Percentiles rank a stretch among this genome's conserved stretches.
Conservation (phyloP, 139 green algal genomes). For the Chlorella sp. region DNA sequence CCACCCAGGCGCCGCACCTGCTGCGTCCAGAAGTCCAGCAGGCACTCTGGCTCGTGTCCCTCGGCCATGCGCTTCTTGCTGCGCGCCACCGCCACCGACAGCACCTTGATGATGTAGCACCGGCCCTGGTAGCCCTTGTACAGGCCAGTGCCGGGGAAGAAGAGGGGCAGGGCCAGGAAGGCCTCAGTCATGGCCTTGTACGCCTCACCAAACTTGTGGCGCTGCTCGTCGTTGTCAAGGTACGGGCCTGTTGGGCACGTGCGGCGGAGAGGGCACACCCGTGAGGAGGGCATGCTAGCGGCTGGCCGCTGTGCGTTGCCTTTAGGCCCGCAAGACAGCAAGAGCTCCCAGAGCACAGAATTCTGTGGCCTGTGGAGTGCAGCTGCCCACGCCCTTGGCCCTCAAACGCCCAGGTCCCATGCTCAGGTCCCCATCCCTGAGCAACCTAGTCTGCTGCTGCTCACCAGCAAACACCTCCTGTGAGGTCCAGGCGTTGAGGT, state of each 20-base stretch:
- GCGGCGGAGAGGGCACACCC: too few relatives aligned
- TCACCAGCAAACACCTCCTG: conserved; percentile 74
- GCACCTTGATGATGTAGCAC: conserved; percentile 30
- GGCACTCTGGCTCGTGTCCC: conserved; percentile 59
- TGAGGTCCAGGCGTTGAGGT: conserved; percentile 69
- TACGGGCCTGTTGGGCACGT: conserved; percentile 83
- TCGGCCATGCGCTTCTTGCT: conserved; percentile 50
- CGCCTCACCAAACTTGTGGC: conserved; percentile 49
- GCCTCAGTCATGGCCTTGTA: conserved; percentile 75
- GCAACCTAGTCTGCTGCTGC: too few relatives aligned
- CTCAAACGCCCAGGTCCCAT: too few relatives aligned
- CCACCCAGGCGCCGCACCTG: conserved; percentile 32
- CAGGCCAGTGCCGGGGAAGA: conserved; percentile 74
- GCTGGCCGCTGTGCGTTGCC: too few relatives aligned
- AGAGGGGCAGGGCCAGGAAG: conserved; percentile 75
- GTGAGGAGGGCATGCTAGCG: too few relatives aligned
- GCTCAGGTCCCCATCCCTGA: too few relatives aligned
- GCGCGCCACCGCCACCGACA: conserved; percentile 44
- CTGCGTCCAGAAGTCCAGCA: conserved; percentile 66
- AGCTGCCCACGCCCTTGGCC: too few relatives aligned
- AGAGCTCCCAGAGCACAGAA: too few relatives aligned
- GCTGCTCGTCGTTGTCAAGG: conserved; percentile 50
- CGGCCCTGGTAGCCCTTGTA: conserved; percentile 58
- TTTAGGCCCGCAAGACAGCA: too few relatives aligned
- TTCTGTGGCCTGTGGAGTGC: too few relatives aligned